phyloP scores from a whole-genome alignment of 2,329 filamentous ascomycete genomes.

The Aspergillus sp. region DNA sequence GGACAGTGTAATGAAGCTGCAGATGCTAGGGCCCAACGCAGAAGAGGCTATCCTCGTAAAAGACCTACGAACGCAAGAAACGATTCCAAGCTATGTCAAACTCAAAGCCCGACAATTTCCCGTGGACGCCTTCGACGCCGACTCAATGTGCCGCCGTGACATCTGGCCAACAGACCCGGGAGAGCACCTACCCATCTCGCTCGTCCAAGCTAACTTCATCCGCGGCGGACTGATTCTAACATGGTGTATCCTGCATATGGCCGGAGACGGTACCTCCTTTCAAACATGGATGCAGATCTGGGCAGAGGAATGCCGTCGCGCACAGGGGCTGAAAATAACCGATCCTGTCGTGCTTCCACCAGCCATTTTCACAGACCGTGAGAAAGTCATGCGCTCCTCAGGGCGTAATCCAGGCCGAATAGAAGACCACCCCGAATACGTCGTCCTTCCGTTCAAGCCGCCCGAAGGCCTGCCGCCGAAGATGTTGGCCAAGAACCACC shows the following conservation, averaged over 20 bases:
- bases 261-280: conserved; percentile 39
- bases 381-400: conserved; percentile 31
- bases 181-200: conserved; percentile 40
- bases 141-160: conserved; percentile 32
- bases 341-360: conserved; percentile 28
- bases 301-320: conserved; percentile 39
- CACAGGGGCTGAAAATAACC: conserved; percentile 27
- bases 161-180: conserved; percentile 35
- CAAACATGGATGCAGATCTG: conserved; percentile 37
- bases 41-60: conserved; percentile 2
- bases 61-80: neutral
- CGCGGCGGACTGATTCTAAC: conserved; percentile 53
- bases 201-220: conserved; percentile 55
- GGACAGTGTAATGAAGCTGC: conserved; percentile 35
- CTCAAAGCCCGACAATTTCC: conserved; percentile 47
- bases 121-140: conserved; percentile 52
- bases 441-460: conserved; percentile 33
- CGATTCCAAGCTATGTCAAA: conserved; percentile 39
- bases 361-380: conserved; percentile 33
- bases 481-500: conserved; percentile 33
- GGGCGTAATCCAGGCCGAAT: conserved; percentile 29
- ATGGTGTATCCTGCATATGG: conserved; percentile 34
- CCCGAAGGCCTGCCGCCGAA: conserved; percentile 34
- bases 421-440: conserved; percentile 37
- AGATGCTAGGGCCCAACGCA: too few species aligned